Percentiles rank a stretch among this genome's conserved stretches.
phyloP scores from a whole-genome alignment of 768 basidiomycete genomes.

The Gloeopeniophorella convolvens region DNA sequence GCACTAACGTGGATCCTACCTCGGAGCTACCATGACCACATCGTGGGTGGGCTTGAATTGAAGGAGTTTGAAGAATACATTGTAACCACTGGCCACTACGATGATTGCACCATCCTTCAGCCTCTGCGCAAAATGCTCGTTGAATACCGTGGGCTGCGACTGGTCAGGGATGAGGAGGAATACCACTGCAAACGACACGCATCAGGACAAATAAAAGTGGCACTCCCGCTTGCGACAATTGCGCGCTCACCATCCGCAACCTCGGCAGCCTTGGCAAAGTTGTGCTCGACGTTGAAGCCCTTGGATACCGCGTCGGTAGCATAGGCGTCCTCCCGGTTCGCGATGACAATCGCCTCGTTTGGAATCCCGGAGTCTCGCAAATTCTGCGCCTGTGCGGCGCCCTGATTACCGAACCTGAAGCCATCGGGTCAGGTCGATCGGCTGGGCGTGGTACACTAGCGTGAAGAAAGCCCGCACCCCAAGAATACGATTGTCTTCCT shows the following conservation, averaged over 20 bases:
- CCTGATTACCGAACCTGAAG: constrained; percentile 56
- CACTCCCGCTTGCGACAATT: constrained; percentile 15
- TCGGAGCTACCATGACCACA: constrained; percentile 62
- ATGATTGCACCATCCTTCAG: constrained; percentile 44
- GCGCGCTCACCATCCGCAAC: constrained; percentile 54
- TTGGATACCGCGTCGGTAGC: constrained; percentile 50
- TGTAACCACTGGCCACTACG: constrained; percentile 60
- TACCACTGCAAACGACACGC: constrained; percentile 40
- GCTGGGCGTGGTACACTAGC: neutral
- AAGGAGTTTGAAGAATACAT: constrained; percentile 55
- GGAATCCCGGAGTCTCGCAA: constrained; percentile 56
- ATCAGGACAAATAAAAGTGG: neutral
- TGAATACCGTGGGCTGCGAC: constrained; percentile 58
- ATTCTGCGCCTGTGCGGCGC: constrained; percentile 61
- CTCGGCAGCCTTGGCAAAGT: constrained; percentile 48
- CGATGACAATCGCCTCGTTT: constrained; percentile 54
- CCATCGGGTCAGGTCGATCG: too few species aligned
- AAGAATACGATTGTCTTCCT: constrained; percentile 54
- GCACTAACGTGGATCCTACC: too few species aligned
- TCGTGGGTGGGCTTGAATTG: constrained; percentile 47
- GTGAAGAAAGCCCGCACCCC: constrained; percentile 35
- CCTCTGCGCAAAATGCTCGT: constrained; percentile 42
- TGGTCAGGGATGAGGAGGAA: constrained; percentile 62
- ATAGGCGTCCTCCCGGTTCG: constrained; percentile 51
- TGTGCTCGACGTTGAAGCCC: constrained; percentile 51